Conservation (phyloP, 2,329 filamentous ascomycete genomes). For the Exophiala spinifera region DNA sequence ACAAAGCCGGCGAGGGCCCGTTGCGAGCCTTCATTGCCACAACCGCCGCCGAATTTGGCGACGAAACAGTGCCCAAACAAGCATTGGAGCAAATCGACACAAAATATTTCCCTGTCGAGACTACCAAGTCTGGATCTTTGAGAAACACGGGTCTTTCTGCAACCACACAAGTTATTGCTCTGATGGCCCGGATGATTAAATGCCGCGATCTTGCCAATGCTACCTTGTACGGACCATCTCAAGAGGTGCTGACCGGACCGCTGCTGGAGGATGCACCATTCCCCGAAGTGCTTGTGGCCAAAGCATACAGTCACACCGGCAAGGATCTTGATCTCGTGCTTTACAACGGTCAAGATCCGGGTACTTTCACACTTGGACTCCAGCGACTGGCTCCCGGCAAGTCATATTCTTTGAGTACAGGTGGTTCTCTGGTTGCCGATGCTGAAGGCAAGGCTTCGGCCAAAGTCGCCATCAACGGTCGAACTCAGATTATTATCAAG, state of each 20-base stretch:
- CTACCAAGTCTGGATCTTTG: slow-evolving; percentile 5
- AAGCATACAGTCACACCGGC: slow-evolving; percentile 5
- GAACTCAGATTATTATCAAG: too few relatives aligned
- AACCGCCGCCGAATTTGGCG: slow-evolving; percentile 15
- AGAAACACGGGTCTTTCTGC: slow-evolving; percentile 4
- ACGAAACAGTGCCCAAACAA: slow-evolving; percentile 6
- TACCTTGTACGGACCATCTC: slow-evolving; percentile 2
- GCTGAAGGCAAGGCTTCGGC: too few relatives aligned
- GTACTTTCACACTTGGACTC: slow-evolving; percentile 6
- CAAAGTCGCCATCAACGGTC: too few relatives aligned
- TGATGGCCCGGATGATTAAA: neutral
- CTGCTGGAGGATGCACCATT: slow-evolving; percentile 12
- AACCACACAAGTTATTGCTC: neutral
- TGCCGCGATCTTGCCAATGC: slow-evolving; percentile 4
- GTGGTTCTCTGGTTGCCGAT: too few relatives aligned
- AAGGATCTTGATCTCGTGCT: slow-evolving; percentile 9
- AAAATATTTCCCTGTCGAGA: slow-evolving; percentile 5
- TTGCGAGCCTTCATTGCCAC: slow-evolving; percentile 6
- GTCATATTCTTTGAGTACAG: too few relatives aligned
- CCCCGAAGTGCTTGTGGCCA: slow-evolving; percentile 15
- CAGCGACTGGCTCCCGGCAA: too few relatives aligned
- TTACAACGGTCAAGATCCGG: slow-evolving; percentile 5
- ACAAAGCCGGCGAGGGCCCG: slow-evolving; percentile 8
- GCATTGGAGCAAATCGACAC: slow-evolving; percentile 8
- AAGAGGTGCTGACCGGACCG: slow-evolving; percentile 1